Percentiles rank a stretch among this genome's conserved stretches.
phyloP scores from a whole-genome alignment of 768 basidiomycete genomes.

The Termitomyces sp. region DNA sequence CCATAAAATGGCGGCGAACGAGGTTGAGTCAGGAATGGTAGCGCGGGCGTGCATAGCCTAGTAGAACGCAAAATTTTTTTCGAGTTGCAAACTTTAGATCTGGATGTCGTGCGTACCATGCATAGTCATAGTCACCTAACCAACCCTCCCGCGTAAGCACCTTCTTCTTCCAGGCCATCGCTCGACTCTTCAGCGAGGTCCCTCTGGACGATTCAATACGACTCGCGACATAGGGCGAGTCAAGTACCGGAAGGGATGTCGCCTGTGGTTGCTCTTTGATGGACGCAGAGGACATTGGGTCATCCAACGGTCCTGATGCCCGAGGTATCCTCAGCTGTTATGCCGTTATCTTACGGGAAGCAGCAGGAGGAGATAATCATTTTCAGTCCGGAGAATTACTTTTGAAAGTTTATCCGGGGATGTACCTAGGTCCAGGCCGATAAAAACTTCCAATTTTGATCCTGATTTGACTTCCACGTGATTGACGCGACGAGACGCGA shows the following conservation, averaged over 20 bases:
- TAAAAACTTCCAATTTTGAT: no score
- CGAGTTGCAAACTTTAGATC: background rate
- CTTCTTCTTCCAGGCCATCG: slow-evolving; percentile 24
- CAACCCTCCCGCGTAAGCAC: slow-evolving; percentile 56
- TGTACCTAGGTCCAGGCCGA: no score
- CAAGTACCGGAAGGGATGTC: slow-evolving; percentile 8
- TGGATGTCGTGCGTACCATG: slow-evolving; percentile 34
- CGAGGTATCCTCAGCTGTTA: background rate
- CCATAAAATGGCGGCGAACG: slow-evolving; percentile 70
- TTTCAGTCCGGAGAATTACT: no score
- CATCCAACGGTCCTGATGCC: background rate
- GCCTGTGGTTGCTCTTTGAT: slow-evolving; percentile 13
- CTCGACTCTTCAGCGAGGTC: background rate
- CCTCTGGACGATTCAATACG: background rate
- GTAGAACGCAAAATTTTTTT: background rate
- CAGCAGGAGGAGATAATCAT: no score
- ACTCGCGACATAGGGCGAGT: background rate
- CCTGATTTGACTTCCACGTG: background rate
- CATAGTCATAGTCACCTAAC: slow-evolving; percentile 84
- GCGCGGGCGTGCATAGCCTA: slow-evolving; percentile 62
- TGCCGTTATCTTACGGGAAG: no score
- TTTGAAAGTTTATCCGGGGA: no score
- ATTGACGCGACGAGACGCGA: background rate
- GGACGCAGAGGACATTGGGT: slow-evolving; percentile 2
- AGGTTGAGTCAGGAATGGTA: slow-evolving; percentile 50